Evolutionary conservation across 192 early-diverging fungal genomes (phyloP), one percentile per base, ranked within the genome.

Genomic region (Phlyctochytrium bullatum): DNA sequence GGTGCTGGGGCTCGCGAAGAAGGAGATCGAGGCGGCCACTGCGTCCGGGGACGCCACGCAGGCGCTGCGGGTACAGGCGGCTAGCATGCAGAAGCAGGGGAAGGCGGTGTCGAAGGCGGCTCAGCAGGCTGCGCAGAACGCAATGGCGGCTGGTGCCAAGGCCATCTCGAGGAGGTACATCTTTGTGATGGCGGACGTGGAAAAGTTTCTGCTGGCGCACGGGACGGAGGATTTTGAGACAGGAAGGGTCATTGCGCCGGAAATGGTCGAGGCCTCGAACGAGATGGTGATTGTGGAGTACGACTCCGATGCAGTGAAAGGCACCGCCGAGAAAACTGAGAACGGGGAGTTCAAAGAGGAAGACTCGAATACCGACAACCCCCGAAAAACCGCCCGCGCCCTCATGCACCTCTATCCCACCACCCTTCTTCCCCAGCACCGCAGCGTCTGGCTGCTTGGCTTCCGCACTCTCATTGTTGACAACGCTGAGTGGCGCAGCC

Each of bases 21-120:
- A 69, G 25, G 68, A 69, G 53, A 54, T 69, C 29, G 68, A 69
- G 40, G 61, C 51, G 25, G 68, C 68, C 29, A 52, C 68, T 3
- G 36, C 47, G 36, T 53, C 47, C 51, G 68, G 68, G 20, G 68
- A 62, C 24, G 68, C 68, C 29, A 60, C 61, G 4, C 34, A 30
- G 30, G 68, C 61, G 4, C 51, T 69, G 68, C 36, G 40, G 34
- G 30, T 25, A 2, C 68, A 69, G 61, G 68, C 68, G 24, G 61
- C 60, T 0, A 27, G 32, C 28, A 31, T 69, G 30, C 27, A 23
- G 25, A 57, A 58, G 23, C 61, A 69, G 68, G 56, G 61, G 52
- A 61, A 61, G 25, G 25, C 4, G 20, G 27, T 57, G 4, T 53
- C 32, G 31, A 69, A 34, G 56, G 68, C 59, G 0, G 59, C 68